Evolutionary conservation across 2,329 filamentous ascomycete genomes (phyloP).

Genomic region (Penicillium vulpinum): DNA sequence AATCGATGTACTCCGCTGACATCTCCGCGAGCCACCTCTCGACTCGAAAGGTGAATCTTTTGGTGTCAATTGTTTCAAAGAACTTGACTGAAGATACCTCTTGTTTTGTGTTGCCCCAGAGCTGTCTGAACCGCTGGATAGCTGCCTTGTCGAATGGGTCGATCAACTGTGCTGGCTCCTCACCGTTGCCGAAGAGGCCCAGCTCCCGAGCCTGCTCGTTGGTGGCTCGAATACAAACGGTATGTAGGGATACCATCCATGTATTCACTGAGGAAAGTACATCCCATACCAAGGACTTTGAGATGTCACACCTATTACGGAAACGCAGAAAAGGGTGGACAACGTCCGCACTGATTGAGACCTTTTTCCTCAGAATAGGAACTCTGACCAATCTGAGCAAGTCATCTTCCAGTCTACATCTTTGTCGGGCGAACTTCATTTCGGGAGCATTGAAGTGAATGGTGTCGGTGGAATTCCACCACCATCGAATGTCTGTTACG

Average conservation of each 20-base stretch:
- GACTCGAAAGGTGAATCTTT: background rate
- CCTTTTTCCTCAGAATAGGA: background rate
- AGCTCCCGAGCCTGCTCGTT: background rate
- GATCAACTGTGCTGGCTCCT: background rate
- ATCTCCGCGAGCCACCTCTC: background rate
- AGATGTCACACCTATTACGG: background rate
- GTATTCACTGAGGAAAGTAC: background rate
- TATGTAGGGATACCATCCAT: conserved; percentile 1
- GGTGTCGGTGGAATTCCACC: background rate
- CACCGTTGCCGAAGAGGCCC: conserved; percentile 2
- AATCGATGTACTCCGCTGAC: background rate
- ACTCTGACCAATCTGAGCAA: background rate
- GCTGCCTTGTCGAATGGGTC: background rate
- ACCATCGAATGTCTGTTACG: background rate
- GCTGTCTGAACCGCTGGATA: background rate
- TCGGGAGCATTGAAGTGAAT: conserved; percentile 4
- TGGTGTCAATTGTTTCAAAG: background rate
- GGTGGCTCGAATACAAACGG: background rate
- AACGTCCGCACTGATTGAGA: conserved; percentile 2
- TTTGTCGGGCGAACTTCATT: background rate
- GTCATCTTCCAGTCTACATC: background rate
- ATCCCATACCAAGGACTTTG: background rate
- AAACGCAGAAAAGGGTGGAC: conserved; percentile 6
- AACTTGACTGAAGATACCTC: background rate
- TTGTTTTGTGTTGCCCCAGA: background rate